These are phyloP conservation scores for Trichoderma sp. DNA, from an alignment of 2,329 filamentous ascomycete species.

Conservation along the genomic window DNA sequence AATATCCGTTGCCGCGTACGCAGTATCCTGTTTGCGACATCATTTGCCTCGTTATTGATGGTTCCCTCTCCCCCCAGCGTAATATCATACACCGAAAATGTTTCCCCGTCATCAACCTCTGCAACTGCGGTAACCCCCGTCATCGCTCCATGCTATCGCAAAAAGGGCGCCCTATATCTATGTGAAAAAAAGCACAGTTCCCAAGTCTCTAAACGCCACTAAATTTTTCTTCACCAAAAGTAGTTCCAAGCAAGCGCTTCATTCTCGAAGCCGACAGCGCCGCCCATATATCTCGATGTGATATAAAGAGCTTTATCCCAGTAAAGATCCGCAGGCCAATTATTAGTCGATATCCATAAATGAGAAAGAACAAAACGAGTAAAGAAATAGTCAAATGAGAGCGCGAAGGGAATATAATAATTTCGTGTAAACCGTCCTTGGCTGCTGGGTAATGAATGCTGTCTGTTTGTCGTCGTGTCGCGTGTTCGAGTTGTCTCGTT, in stretches of 20 bases:
- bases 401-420: background rate
- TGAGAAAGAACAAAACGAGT: background rate
- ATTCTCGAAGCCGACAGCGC: slow-evolving; percentile 15
- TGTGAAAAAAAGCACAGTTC: background rate
- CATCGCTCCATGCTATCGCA: slow-evolving; percentile 5
- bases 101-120: background rate
- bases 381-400: background rate
- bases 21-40: slow-evolving; percentile 16
- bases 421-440: slow-evolving; percentile 5
- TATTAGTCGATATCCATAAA: slow-evolving; percentile 15
- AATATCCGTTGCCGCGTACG: background rate
- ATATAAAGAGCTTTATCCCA: slow-evolving; percentile 19
- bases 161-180: background rate
- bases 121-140: background rate
- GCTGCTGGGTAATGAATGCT: slow-evolving; percentile 19
- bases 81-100: slow-evolving; percentile 15
- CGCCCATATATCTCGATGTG: slow-evolving; percentile 6
- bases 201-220: slow-evolving; percentile 20
- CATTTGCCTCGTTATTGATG: background rate
- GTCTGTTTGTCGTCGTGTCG: slow-evolving; percentile 22
- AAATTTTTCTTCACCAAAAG: background rate
- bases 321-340: slow-evolving; percentile 18
- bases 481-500: slow-evolving; percentile 4
- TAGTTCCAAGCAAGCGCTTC: slow-evolving; percentile 10
- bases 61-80: background rate